phyloP scores from a whole-genome alignment of 2,329 filamentous ascomycete species.

The Zalaria obscura region DNA sequence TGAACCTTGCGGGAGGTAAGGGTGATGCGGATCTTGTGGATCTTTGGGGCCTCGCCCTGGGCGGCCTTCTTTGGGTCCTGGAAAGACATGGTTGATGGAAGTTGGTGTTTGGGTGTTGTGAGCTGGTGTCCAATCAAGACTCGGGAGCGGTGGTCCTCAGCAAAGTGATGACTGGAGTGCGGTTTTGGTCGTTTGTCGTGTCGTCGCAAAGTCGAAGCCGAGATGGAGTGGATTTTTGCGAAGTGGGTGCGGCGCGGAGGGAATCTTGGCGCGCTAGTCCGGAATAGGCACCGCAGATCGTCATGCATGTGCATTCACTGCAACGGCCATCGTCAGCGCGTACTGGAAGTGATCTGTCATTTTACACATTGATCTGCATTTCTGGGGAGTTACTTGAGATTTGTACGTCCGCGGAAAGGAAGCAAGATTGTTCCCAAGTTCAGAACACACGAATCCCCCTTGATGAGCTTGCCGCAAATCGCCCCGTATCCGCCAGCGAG shows the following conservation, averaged over 20 bases:
- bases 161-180: slow-evolving; percentile 38
- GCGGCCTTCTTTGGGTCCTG: slow-evolving; percentile 83
- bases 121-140: slow-evolving; percentile 30
- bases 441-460: too few species aligned
- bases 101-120: slow-evolving; percentile 13
- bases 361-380: too few species aligned
- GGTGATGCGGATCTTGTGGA: slow-evolving; percentile 98
- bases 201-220: background rate
- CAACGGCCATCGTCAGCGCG: too few species aligned
- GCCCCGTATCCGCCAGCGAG: slow-evolving; percentile 60
- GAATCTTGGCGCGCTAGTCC: slow-evolving; percentile 1
- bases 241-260: background rate
- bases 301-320: background rate
- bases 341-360: too few species aligned
- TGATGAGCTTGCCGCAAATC: slow-evolving; percentile 50
- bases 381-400: too few species aligned
- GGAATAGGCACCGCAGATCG: background rate
- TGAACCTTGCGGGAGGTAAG: slow-evolving; percentile 88
- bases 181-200: background rate
- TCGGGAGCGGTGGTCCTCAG: slow-evolving; percentile 28
- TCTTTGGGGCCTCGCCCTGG: slow-evolving; percentile 81
- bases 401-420: too few species aligned
- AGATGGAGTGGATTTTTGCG: background rate
- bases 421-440: too few species aligned
- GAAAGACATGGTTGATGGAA: slow-evolving; percentile 62